Evolutionary conservation across 2,329 filamentous ascomycete species (phyloP).

Genomic region (Talaromyces atroroseus): DNA sequence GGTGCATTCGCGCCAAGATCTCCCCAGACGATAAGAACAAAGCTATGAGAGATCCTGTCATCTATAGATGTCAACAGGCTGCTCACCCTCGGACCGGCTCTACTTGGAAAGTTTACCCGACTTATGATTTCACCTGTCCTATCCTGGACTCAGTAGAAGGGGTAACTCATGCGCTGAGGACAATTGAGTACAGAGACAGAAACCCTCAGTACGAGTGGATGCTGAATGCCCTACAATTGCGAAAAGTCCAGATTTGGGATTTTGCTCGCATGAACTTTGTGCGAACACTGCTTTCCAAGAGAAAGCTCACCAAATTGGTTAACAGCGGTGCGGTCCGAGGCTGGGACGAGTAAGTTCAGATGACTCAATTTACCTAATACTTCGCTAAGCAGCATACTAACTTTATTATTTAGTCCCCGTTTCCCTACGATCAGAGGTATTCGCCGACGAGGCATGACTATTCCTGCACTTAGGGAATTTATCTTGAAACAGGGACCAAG

Average conservation of each 20-base stretch:
- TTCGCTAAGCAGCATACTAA: neutral
- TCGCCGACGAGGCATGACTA: slow-evolving; percentile 45
- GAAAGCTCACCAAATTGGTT: slow-evolving; percentile 48
- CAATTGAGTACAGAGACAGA: slow-evolving; percentile 54
- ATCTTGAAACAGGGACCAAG: slow-evolving; percentile 47
- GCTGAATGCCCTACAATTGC: slow-evolving; percentile 42
- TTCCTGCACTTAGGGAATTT: slow-evolving; percentile 45
- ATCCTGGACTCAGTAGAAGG: slow-evolving; percentile 59
- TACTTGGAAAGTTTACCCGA: slow-evolving; percentile 63
- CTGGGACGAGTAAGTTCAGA: slow-evolving; percentile 40
- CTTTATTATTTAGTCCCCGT: slow-evolving; percentile 27
- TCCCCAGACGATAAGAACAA: slow-evolving; percentile 90
- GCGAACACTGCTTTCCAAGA: slow-evolving; percentile 47
- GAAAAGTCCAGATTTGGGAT: slow-evolving; percentile 46
- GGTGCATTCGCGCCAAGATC: slow-evolving; percentile 94
- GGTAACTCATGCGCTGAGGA: slow-evolving; percentile 60
- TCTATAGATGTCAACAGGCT: slow-evolving; percentile 83
- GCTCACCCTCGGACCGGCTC: slow-evolving; percentile 59
- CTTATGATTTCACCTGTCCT: slow-evolving; percentile 62
- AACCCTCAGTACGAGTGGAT: slow-evolving; percentile 51
- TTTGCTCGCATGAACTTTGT: slow-evolving; percentile 51
- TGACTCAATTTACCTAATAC: neutral
- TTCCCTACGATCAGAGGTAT: slow-evolving; percentile 50
- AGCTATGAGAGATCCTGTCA: slow-evolving; percentile 91
- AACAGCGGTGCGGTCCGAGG: slow-evolving; percentile 45